Evolutionary conservation across 306 rosid genomes (phyloP).

Genomic region (Glycyrrhiza uralensis): DNA sequence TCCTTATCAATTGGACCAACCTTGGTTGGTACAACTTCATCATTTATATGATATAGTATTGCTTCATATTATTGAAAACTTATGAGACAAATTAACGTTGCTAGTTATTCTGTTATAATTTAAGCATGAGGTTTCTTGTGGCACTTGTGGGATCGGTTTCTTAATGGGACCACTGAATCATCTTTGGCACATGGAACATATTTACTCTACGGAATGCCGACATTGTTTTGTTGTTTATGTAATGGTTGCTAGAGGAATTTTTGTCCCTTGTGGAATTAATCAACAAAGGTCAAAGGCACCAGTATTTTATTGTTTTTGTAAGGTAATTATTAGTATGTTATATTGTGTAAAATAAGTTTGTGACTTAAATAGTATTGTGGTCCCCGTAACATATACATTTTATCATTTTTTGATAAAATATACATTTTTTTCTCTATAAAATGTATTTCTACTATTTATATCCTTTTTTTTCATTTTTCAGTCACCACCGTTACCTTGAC

Average conservation of each 20-base stretch:
- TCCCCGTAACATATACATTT: no score
- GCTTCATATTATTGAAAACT: background rate
- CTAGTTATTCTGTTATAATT: background rate
- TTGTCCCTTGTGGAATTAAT: background rate
- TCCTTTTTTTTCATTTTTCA: no score
- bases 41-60: background rate
- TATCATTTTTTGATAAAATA: no score
- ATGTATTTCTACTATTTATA: no score
- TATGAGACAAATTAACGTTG: background rate
- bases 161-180: background rate
- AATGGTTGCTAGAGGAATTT: background rate
- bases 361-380: no score
- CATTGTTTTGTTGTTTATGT: background rate
- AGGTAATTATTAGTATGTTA: background rate
- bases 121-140: background rate
- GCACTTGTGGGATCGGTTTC: background rate
- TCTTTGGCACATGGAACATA: background rate
- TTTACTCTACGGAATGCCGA: background rate
- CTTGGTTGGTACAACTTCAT: no score
- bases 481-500: no score
- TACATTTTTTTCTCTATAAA: no score
- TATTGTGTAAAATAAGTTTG: no score
- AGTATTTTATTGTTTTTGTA: background rate
- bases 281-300: background rate
- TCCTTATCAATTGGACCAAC: no score